Evolutionary conservation across 495 filamentous ascomycete genomes (phyloP).

Genomic region (Mytilinidion resinicola): DNA sequence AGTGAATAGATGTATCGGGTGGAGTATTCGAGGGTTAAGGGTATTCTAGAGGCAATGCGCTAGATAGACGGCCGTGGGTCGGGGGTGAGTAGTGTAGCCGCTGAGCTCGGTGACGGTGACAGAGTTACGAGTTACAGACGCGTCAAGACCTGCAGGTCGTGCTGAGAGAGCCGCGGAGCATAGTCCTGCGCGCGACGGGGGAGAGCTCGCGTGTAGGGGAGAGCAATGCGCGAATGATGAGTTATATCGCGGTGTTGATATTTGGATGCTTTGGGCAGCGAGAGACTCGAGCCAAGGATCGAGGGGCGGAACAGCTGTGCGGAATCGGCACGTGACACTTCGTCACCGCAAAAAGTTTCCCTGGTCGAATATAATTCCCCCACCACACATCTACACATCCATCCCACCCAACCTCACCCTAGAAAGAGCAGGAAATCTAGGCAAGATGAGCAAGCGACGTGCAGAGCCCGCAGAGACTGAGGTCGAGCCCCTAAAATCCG

Average conservation of each 20-base stretch:
- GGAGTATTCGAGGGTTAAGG: background rate
- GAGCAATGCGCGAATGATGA: background rate
- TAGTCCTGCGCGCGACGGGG: background rate
- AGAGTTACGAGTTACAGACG: conserved; percentile 12
- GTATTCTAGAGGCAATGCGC: background rate
- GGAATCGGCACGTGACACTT: background rate
- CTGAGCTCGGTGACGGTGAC: conserved; percentile 13
- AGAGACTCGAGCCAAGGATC: background rate
- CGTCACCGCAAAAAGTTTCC: conserved; percentile 16
- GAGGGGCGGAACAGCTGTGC: background rate
- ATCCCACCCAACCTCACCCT: background rate
- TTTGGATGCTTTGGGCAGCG: background rate
- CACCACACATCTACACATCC: background rate
- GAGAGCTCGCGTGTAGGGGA: background rate
- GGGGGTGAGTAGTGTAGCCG: conserved; percentile 14
- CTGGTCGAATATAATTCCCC: background rate
- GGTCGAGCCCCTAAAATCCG: conserved; percentile 38
- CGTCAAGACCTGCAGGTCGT: conserved; percentile 15
- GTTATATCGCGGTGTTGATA: background rate
- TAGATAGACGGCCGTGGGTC: conserved; percentile 10
- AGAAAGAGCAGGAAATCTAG: background rate
- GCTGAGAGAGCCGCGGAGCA: background rate
- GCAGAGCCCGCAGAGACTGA: conserved; percentile 38
- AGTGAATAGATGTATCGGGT: background rate
- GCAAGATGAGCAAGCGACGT: conserved; percentile 40